These are phyloP conservation scores for Microcos paniculata DNA, from an alignment of 345 rosid genomes.

Conservation along the genomic window DNA sequence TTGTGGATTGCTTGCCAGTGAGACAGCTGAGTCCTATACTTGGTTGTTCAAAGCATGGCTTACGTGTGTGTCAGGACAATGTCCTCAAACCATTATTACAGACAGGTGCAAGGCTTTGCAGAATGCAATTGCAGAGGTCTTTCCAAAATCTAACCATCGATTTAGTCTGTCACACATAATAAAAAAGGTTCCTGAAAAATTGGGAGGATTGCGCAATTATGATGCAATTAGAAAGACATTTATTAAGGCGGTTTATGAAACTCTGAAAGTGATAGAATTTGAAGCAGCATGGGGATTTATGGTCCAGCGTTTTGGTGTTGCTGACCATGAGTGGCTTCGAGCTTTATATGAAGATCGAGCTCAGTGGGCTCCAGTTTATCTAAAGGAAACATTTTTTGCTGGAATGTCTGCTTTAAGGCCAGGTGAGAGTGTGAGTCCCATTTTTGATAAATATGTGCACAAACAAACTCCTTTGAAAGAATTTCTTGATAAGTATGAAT, in stretches of 20 bases:
- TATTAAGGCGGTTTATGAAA: constrained; percentile 45
- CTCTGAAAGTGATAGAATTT: constrained; percentile 65
- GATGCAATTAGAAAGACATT: constrained; percentile 55
- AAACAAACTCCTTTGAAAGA: constrained; percentile 84
- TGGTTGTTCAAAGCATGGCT: constrained; percentile 72
- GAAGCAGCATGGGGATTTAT: constrained; percentile 70
- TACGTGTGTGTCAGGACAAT: constrained; percentile 41
- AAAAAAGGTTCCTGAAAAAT: constrained; percentile 51
- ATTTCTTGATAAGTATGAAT: constrained; percentile 81
- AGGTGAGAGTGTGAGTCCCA: constrained; percentile 48
- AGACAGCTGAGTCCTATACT: constrained; percentile 50
- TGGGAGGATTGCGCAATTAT: constrained; percentile 53
- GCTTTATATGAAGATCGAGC: constrained; percentile 68
- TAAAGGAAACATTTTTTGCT: constrained; percentile 71
- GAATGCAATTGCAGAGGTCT: constrained; percentile 50
- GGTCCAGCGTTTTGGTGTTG: constrained; percentile 56
- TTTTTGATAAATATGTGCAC: constrained; percentile 67
- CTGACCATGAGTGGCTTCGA: constrained; percentile 66
- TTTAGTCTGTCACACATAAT: constrained; percentile 47
- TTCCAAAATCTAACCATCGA: constrained; percentile 56
- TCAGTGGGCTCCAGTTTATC: constrained; percentile 80
- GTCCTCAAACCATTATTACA: constrained; percentile 63
- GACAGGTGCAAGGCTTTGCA: constrained; percentile 61
- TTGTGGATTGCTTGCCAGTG: constrained; percentile 72
- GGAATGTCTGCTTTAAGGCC: constrained; percentile 55